Evolutionary conservation across 2,329 filamentous ascomycete genomes (phyloP).

Genomic region (Aspergillus fructus): DNA sequence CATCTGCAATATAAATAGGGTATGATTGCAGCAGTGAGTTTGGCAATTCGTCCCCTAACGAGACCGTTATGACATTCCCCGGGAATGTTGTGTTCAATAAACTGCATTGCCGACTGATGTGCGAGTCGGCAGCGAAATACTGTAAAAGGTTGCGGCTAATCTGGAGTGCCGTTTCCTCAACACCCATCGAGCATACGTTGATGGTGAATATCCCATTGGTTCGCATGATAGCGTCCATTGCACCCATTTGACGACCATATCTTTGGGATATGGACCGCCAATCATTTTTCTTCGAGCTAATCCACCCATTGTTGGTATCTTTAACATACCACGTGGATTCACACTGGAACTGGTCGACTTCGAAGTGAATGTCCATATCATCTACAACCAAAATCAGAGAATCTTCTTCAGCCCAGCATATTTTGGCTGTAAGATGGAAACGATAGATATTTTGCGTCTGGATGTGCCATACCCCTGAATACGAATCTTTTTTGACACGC

Average conservation of each 20-base stretch:
- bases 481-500: conserved; percentile 34
- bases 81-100: conserved; percentile 3
- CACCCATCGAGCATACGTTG: conserved; percentile 22
- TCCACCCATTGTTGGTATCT: conserved; percentile 21
- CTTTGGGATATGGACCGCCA: conserved; percentile 35
- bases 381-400: conserved; percentile 22
- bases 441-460: conserved; percentile 46
- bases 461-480: conserved; percentile 35
- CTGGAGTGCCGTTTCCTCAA: conserved; percentile 48
- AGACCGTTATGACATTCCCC: conserved; percentile 49
- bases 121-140: conserved; percentile 56
- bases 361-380: conserved; percentile 15
- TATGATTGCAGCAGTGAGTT: conserved; percentile 18
- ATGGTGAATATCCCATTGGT: conserved; percentile 49
- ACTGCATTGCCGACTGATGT: conserved; percentile 33
- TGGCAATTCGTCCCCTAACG: conserved; percentile 22
- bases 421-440: conserved; percentile 31
- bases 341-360: conserved; percentile 8
- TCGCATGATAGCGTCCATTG: conserved; percentile 55
- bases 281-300: conserved; percentile 14
- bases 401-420: conserved; percentile 1
- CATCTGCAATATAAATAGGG: conserved; percentile 27
- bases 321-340: conserved; percentile 27
- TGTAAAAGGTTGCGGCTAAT: conserved; percentile 58
- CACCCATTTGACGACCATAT: conserved; percentile 51